These are phyloP conservation scores for Thalassiosira sp. DNA, from an alignment of 352 stramenopile species.

Conservation along the genomic window DNA sequence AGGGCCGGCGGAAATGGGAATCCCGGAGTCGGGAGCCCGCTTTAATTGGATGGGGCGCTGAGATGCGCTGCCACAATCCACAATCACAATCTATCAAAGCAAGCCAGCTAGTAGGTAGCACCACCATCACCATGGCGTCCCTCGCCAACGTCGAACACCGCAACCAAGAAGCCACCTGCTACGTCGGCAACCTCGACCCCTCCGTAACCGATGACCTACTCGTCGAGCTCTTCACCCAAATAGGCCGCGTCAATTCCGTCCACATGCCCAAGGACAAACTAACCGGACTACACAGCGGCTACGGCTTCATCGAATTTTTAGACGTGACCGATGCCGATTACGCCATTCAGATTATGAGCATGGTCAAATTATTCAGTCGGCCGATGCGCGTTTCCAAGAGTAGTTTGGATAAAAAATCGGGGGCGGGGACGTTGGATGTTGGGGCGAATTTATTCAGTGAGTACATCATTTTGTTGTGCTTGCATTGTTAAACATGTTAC, in stretches of 20 bases:
- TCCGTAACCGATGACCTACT: constrained; percentile 94
- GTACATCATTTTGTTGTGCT: too few species aligned
- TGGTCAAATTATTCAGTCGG: constrained; percentile 97
- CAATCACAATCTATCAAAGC: too few species aligned
- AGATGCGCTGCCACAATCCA: too few species aligned
- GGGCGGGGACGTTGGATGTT: constrained; percentile 88
- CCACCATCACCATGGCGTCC: constrained; percentile 61
- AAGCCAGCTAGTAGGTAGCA: too few species aligned
- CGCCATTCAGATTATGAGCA: constrained; percentile 98
- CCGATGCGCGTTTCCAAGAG: constrained; percentile 96
- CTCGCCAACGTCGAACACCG: constrained; percentile 84
- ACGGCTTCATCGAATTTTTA: constrained; percentile 99
- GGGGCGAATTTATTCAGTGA: constrained; percentile 98
- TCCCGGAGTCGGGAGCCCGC: too few species aligned
- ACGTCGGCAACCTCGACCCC: constrained; percentile 97
- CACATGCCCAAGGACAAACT: constrained; percentile 99
- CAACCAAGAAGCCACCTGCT: constrained; percentile 96
- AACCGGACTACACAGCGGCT: constrained; percentile 91
- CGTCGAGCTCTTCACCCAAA: constrained; percentile 93
- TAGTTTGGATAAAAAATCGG: constrained; percentile 90
- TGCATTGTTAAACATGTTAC: too few species aligned
- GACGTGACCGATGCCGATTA: constrained; percentile 97
- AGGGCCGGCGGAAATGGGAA: too few species aligned
- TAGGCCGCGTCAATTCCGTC: constrained; percentile 95
- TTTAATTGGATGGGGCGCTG: too few species aligned